Evolutionary conservation across 192 early-diverging fungal species (phyloP), one percentile per base, ranked within the genome.

Genomic region (Gigaspora rosea): DNA sequence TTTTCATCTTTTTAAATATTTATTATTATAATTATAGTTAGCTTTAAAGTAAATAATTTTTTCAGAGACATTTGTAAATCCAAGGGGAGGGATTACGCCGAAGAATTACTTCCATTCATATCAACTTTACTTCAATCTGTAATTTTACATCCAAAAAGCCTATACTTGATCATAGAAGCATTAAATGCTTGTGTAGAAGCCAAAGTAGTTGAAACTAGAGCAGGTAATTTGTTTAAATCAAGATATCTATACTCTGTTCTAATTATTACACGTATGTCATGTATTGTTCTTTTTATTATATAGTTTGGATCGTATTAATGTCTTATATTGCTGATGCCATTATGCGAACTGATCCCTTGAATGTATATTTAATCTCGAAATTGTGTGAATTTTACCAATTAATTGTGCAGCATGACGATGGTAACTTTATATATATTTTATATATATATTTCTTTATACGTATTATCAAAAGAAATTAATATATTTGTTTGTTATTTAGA

Each of bases 321-420:
- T 76, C 69, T 9, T 80, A 89, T 72, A 72, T 89, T 1, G 82
- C 86, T 9, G 70, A 84, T 41, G 78, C 82, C 46, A 78, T 84
- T 1, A 77, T 80, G 72, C 58, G 80, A 32, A 65, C 54, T 2
- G 58, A 78, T 18, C 68, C 73, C n/a, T 32, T 59, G n/a, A 47
- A 65, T 20, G 16, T 57, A 11, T 62, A 71, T 8, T 66, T 88
- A 51, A 64, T 88, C 8, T 54, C 75, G 8, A 71, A 78, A 27
- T 79, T 89, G 79, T 89, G 88, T 47, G 74, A 78, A 8, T 89
- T 87, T 67, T 86, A 85, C 35, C 56, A 73, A 22, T 77, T 88
- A 47, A 85, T 83, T 4, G 88, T 81, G 27, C 71, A 82, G 46
- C 81, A 84, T 22, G 83, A 66, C 10, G 86, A 89, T 73, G 85